Base-by-base conservation (phyloP, 768 basidiomycete genomes). In the Boletus huronensis region DNA sequence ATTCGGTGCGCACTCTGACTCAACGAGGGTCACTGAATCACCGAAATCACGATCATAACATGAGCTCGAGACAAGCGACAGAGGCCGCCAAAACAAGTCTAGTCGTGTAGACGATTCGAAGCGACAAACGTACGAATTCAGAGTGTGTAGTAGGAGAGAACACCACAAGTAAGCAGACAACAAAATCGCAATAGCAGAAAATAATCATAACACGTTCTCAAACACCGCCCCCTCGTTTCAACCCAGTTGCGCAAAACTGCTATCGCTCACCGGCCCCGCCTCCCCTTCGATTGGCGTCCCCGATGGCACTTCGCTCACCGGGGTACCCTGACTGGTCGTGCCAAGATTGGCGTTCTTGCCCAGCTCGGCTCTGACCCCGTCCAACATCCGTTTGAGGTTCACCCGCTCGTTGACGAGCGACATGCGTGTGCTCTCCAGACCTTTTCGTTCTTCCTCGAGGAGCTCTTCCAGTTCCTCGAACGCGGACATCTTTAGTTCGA, bases 381-480 rank as follows among this genome's bases (percentile, higher is more conserved):
- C 90, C 46, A 93, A 69, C 77, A 84, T 80, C 67, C 81, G 84
- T 71, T 84, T 87, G 50, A 93, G 64, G 39, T 79, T 80, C 48
- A 86, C 69, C 49, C 93, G 81, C 67, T 98, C 96, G 63, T 80
- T 85, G 50, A 91, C 83, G 39, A 98, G 74, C 36, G 84, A 80
- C 73, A 91, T 78, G 51, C 90, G 81, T 21, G 88, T 85, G 44
- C 85, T 83, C 76, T 99, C 97, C 41, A 99, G 72, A 34, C 82
- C 77, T 57, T 88, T 81, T 52, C 93, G 81, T 72, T 99, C 97
- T 49, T 92, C 87, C 68, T 98, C 97, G 48, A 99, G 75, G 9
- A 93, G 75, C 45, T 90, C 88, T 68, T 99, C 97, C 53, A 99
- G 77, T 70, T 92, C 87, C 68, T 98, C 97, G 64, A 98, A 98